Conservation (phyloP, 2,329 filamentous ascomycete species). For the Acrocalymma vagum region DNA sequence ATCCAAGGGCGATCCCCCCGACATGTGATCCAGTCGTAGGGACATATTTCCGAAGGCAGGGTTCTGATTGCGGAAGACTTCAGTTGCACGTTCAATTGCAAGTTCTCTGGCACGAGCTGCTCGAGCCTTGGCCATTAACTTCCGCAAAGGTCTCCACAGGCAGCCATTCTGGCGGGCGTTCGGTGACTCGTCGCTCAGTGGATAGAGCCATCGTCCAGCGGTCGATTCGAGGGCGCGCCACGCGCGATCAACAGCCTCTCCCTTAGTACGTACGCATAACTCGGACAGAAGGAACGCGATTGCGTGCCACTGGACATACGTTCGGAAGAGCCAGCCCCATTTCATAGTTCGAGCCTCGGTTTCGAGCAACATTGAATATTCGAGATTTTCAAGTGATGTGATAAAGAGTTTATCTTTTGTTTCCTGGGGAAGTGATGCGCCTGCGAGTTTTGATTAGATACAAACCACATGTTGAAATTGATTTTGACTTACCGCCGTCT, state of each 20-base stretch:
- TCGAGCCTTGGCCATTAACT: conserved; percentile 67
- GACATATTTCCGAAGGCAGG: conserved; percentile 21
- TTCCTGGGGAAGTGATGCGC: conserved; percentile 66
- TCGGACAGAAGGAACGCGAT: conserved; percentile 69
- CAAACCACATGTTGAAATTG: background rate
- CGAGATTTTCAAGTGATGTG: conserved; percentile 77
- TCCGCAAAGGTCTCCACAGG: conserved; percentile 70
- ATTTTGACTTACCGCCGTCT: conserved; percentile 55
- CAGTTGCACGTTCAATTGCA: conserved; percentile 45
- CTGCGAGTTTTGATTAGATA: conserved; percentile 10
- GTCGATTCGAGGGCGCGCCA: conserved; percentile 65
- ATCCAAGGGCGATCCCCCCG: too few species aligned
- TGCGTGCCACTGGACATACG: conserved; percentile 72
- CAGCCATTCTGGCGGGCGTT: conserved; percentile 55
- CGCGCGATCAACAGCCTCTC: conserved; percentile 66
- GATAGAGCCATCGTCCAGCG: conserved; percentile 52
- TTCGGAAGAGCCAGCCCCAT: conserved; percentile 72
- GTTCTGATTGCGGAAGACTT: conserved; percentile 31
- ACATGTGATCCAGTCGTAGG: conserved; percentile 17
- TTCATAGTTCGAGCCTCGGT: conserved; percentile 68
- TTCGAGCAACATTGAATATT: conserved; percentile 73
- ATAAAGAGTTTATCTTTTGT: conserved; percentile 74
- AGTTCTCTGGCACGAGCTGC: conserved; percentile 62
- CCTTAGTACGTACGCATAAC: conserved; percentile 64
- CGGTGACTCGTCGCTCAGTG: conserved; percentile 30